Conservation (phyloP, 2,329 filamentous ascomycete species). For the Lachnellula cervina region DNA sequence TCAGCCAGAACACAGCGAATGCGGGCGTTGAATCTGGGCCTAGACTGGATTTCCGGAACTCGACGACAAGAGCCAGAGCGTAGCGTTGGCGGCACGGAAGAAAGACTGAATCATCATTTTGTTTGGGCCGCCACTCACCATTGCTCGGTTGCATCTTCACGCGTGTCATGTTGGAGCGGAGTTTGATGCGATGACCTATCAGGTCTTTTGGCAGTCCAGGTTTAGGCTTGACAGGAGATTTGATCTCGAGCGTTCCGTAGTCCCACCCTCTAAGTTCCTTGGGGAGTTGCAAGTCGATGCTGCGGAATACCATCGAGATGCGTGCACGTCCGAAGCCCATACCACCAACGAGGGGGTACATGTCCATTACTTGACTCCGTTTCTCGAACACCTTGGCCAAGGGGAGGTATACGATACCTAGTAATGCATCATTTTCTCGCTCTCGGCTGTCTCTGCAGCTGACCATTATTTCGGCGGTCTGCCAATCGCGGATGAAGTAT, state of each 20-base stretch:
- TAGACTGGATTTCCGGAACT: conserved; percentile 53
- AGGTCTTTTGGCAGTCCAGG: conserved; percentile 42
- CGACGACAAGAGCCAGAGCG: conserved; percentile 48
- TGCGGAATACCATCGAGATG: conserved; percentile 69
- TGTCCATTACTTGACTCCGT: conserved; percentile 59
- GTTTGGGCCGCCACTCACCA: conserved; percentile 48
- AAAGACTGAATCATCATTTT: conserved; percentile 38
- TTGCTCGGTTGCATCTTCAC: conserved; percentile 44
- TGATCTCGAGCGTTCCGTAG: conserved; percentile 63
- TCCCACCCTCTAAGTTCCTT: conserved; percentile 62
- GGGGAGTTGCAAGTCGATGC: conserved; percentile 58
- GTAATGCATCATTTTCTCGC: conserved; percentile 63
- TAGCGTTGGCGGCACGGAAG: conserved; percentile 59
- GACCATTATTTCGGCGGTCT: conserved; percentile 61
- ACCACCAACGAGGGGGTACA: conserved; percentile 64
- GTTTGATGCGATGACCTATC: conserved; percentile 47
- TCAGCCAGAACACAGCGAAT: conserved; percentile 63
- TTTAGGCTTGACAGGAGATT: conserved; percentile 45
- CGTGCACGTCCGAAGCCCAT: conserved; percentile 66
- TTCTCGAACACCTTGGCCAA: conserved; percentile 57
- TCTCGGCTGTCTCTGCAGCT: conserved; percentile 62
- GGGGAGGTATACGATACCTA: conserved; percentile 67
- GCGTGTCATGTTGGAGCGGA: conserved; percentile 53
- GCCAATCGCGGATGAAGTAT: conserved; percentile 65
- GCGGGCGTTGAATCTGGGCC: conserved; percentile 52